These are phyloP conservation scores for Arthrobotrys sphaeroides DNA, from an alignment of 2,329 filamentous ascomycete species.

Conservation along the genomic window DNA sequence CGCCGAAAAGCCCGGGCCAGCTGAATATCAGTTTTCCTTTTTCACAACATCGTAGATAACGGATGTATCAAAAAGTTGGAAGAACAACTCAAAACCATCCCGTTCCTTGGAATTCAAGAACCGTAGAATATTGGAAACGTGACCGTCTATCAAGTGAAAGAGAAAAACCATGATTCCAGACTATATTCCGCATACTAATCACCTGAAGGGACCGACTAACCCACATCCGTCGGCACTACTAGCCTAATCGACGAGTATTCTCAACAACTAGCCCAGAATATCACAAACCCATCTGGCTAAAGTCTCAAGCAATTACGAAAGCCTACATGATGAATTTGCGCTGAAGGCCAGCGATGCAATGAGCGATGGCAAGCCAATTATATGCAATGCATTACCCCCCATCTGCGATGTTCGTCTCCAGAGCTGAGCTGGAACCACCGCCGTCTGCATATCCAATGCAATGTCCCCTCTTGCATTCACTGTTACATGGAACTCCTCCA, in stretches of 20 bases:
- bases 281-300: not conserved
- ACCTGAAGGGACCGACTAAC: not conserved
- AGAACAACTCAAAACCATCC: not conserved
- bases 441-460: not conserved
- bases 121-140: not conserved
- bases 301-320: not conserved
- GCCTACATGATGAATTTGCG: not conserved
- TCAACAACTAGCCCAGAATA: not conserved
- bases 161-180: not conserved
- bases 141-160: not conserved
- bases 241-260: conserved; percentile 35
- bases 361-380: conserved; percentile 15
- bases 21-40: not conserved
- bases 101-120: conserved; percentile 12
- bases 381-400: not conserved
- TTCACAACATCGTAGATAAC: conserved; percentile 13
- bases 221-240: conserved; percentile 30
- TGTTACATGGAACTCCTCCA: conserved; percentile 24
- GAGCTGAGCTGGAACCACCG: not conserved
- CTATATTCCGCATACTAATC: conserved; percentile 16
- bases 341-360: not conserved
- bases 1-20: conserved; percentile 22
- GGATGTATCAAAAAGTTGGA: conserved; percentile 1
- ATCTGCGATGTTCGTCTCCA: conserved; percentile 20
- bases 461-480: not conserved